Evolutionary conservation across 371 early-diverging fungal species (phyloP).

Genomic region (Apophysomyces ossiformis): DNA sequence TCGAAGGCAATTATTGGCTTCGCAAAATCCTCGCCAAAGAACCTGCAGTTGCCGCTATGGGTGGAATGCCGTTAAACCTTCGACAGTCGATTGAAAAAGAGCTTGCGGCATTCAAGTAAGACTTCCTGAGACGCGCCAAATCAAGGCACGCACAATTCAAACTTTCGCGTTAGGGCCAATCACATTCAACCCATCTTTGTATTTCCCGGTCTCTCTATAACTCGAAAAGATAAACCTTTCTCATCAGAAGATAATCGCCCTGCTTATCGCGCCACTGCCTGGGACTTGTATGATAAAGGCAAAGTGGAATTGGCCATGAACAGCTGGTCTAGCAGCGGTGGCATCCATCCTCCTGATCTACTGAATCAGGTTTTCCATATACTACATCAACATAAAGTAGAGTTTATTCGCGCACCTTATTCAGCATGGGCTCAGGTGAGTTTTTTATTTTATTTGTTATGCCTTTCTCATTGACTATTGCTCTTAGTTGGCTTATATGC

Average conservation of each 20-base stretch:
- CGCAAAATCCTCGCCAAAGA: constrained; percentile 67
- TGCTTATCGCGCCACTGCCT: constrained; percentile 65
- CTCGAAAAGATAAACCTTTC: constrained; percentile 78
- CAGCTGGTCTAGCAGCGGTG: constrained; percentile 61
- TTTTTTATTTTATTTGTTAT: background rate
- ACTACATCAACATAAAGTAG: constrained; percentile 65
- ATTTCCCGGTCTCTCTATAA: constrained; percentile 73
- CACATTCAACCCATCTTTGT: constrained; percentile 79
- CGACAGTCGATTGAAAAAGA: constrained; percentile 68
- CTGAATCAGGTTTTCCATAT: constrained; percentile 73
- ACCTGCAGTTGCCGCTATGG: constrained; percentile 68
- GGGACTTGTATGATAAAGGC: constrained; percentile 75
- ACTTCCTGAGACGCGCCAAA: background rate
- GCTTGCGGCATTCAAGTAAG: constrained; percentile 65
- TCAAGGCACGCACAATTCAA: background rate
- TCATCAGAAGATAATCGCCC: constrained; percentile 70
- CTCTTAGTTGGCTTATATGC: constrained; percentile 72
- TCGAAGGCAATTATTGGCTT: constrained; percentile 83
- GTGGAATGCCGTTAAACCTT: constrained; percentile 70
- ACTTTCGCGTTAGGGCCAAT: constrained; percentile 40
- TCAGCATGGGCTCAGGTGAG: constrained; percentile 80
- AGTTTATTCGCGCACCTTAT: constrained; percentile 86
- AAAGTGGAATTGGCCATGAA: constrained; percentile 64
- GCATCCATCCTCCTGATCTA: constrained; percentile 66
- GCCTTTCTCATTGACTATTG: background rate